Conservation (phyloP, 2,329 filamentous ascomycete species). For the Capronia coronata region DNA sequence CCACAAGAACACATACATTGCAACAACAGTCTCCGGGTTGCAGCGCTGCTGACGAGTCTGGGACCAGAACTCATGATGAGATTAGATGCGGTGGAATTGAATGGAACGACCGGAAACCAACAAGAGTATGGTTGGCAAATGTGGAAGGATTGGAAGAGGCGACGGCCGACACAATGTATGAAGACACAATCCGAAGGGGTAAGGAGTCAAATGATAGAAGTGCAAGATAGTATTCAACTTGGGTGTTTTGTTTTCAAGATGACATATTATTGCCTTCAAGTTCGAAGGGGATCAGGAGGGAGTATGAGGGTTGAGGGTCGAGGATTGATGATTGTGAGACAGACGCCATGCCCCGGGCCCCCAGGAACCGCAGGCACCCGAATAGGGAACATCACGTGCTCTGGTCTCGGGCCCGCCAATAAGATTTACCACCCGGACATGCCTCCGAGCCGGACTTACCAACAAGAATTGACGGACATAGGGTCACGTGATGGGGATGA, state of each 20-base stretch:
- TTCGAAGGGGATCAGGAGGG: constrained; percentile 2
- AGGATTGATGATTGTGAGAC: no score
- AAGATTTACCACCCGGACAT: background rate
- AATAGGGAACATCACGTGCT: background rate
- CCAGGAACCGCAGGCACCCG: background rate
- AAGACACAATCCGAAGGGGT: constrained; percentile 10
- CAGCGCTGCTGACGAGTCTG: constrained; percentile 28
- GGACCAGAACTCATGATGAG: constrained; percentile 26
- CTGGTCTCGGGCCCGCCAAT: background rate
- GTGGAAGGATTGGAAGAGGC: constrained; percentile 3
- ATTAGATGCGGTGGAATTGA: background rate
- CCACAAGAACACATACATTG: constrained; percentile 16
- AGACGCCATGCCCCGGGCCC: background rate
- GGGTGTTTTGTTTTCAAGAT: constrained; percentile 2
- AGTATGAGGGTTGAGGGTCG: background rate
- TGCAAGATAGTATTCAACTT: constrained; percentile 9
- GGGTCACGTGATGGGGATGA: background rate
- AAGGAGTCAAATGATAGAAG: constrained; percentile 11
- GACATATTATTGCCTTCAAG: constrained; percentile 1
- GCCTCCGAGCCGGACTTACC: constrained; percentile 3
- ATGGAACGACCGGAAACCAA: constrained; percentile 6
- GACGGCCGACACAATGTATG: background rate
- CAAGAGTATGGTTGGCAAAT: background rate
- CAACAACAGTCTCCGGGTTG: constrained; percentile 23
- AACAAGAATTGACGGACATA: background rate